phyloP scores from a whole-genome alignment of 179 eudicot genomes.

The Heliamphora pulchella region DNA sequence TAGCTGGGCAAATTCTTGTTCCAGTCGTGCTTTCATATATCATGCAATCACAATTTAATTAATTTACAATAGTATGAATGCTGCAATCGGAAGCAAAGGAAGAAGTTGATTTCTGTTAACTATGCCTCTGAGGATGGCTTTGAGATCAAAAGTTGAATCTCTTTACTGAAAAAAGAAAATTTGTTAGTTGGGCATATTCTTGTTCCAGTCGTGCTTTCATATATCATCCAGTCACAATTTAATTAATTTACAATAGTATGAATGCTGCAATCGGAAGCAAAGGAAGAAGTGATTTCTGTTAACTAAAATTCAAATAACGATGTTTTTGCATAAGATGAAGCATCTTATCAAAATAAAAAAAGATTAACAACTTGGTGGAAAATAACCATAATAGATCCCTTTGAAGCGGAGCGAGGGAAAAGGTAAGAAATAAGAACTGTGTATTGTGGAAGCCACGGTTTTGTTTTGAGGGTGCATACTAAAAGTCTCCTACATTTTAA shows the following conservation, averaged over 20 bases:
- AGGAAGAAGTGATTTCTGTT: background rate
- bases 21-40: background rate
- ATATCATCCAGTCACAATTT: background rate
- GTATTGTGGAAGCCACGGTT: background rate
- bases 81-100: background rate
- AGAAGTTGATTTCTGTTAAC: slow-evolving; percentile 8
- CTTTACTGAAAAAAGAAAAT: background rate
- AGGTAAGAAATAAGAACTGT: no score
- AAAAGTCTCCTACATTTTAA: background rate
- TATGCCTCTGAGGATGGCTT: background rate
- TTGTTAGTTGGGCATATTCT: background rate
- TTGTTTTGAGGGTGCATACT: background rate
- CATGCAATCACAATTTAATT: background rate
- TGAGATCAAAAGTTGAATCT: background rate
- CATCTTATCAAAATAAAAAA: background rate
- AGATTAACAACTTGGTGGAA: background rate
- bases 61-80: background rate
- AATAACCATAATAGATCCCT: background rate
- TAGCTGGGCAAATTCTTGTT: background rate
- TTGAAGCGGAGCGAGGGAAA: background rate
- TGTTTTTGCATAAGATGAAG: background rate
- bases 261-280: background rate
- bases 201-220: background rate
- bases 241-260: background rate
- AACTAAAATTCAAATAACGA: background rate